Conservation (phyloP, 2,329 filamentous ascomycete genomes). For the Colletotrichum sp. region DNA sequence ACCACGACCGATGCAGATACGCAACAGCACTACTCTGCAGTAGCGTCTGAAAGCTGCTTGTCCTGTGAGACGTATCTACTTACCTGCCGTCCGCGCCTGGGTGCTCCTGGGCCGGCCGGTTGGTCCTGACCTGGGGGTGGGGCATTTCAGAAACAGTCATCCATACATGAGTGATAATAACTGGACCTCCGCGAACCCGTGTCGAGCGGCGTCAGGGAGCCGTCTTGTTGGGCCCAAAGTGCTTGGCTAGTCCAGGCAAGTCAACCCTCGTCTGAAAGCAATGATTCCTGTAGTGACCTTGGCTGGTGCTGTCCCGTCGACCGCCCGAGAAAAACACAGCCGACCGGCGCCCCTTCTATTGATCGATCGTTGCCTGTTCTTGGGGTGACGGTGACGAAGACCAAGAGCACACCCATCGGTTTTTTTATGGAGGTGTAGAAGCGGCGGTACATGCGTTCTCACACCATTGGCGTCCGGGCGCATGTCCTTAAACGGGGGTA, state of each 20-base stretch:
- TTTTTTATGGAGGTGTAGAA: not conserved
- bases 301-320: not conserved
- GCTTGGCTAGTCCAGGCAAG: not conserved
- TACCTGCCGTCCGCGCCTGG: constrained; percentile 12
- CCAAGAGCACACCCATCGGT: constrained; percentile 3
- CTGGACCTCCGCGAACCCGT: not conserved
- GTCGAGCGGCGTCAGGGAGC: not conserved
- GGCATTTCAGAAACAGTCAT: not conserved
- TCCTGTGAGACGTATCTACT: not conserved
- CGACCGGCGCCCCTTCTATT: not conserved
- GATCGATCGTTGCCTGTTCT: constrained; percentile 17
- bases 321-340: not conserved
- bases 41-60: not conserved
- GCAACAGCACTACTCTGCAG: not conserved
- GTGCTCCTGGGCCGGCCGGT: constrained; percentile 9
- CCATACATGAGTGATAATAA: not conserved
- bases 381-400: constrained; percentile 19
- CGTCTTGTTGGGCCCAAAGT: not conserved
- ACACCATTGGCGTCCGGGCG: not conserved
- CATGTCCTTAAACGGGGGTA: constrained; percentile 5
- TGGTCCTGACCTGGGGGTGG: constrained; percentile 7
- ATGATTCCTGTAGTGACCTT: not conserved
- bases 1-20: not conserved
- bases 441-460: not conserved
- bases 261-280: not conserved